Evolutionary conservation across 192 early-diverging fungal species (phyloP).

Genomic region (Powellomyces hirtus): DNA sequence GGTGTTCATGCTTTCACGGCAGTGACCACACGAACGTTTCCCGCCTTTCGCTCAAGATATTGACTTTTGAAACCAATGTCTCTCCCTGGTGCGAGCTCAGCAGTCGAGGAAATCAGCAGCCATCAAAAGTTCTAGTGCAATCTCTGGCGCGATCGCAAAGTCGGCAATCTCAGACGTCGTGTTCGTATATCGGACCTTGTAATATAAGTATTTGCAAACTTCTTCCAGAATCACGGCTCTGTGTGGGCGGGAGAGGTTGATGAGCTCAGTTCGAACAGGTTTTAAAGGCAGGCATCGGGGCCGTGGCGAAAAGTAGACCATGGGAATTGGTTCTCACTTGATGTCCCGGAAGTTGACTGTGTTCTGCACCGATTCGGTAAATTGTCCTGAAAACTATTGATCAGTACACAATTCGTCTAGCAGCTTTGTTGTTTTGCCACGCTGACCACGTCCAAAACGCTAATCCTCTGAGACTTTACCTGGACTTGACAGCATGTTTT

Average conservation of each 20-base stretch:
- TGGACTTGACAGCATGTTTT: constrained; percentile 89
- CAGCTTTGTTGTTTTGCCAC: no score
- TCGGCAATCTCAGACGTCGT: constrained; percentile 76
- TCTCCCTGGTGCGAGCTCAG: constrained; percentile 22
- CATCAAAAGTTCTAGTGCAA: constrained; percentile 89
- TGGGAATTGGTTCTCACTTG: no score
- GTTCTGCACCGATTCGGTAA: constrained; percentile 87
- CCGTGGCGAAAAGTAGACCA: no score
- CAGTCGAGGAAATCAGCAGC: constrained; percentile 95
- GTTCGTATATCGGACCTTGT: constrained; percentile 74
- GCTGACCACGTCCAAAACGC: no score
- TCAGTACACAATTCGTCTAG: neutral
- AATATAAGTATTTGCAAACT: constrained; percentile 92
- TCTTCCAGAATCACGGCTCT: constrained; percentile 89
- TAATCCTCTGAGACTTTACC: no score
- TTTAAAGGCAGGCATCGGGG: no score
- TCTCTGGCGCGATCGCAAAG: constrained; percentile 83
- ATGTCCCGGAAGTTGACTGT: constrained; percentile 88
- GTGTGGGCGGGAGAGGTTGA: neutral
- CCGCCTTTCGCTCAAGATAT: no score
- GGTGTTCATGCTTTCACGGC: no score
- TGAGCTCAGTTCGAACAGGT: neutral
- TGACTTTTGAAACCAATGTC: no score
- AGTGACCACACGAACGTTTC: no score
- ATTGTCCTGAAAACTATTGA: constrained; percentile 61